Evolutionary conservation across 441 rosid genomes (phyloP), one percentile per base, ranked within the genome.

Genomic region (Euphorbia schlechtendalii): DNA sequence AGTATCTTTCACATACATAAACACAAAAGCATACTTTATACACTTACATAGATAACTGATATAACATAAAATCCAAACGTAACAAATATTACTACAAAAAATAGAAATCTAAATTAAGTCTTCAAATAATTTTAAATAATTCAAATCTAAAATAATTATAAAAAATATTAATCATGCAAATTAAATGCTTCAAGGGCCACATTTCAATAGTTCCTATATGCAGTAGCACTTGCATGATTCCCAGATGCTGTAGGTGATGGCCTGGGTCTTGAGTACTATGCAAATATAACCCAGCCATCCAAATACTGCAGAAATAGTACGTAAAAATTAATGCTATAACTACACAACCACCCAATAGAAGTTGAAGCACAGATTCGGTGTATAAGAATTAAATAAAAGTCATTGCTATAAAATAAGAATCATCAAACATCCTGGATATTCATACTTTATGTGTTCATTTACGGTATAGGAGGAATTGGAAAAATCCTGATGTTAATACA

Each of bases 211-310:
- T 38, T 61, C 43, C 38, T 53, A 32, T 38, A 22, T 5, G 57
- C 4, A 36, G 40, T 45, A 48, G 59, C 24, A 21, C 56, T 66
- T 28, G 34, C 24, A 38, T 43, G 54, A 41, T 53, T 48, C 8
- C 30, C 54, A 11, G 58, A 71, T 17, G 56, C 8, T 18, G 70
- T 7, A 58, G 62, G 79, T 34, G 74, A 76, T 51, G 77, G 73
- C 71, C 83, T 78, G 21, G 91, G 90, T 78, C 82, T 86, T 34
- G 96, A 87, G 66, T 90, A 93, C 75, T 93, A 97, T 0, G 97
- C 97, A 58, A 93, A 93, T 81, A 93, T 87, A 69, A 93, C 96
- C 97, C 97, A 90, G 14, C 96, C 97, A 43, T 93, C 99, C 73
- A 90, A 83, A 76, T 78, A 93, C 97, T 93, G 70, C 81, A 83